Base-by-base conservation (phyloP, 2,329 filamentous ascomycete genomes). In the Dactylonectria estremocensis region DNA sequence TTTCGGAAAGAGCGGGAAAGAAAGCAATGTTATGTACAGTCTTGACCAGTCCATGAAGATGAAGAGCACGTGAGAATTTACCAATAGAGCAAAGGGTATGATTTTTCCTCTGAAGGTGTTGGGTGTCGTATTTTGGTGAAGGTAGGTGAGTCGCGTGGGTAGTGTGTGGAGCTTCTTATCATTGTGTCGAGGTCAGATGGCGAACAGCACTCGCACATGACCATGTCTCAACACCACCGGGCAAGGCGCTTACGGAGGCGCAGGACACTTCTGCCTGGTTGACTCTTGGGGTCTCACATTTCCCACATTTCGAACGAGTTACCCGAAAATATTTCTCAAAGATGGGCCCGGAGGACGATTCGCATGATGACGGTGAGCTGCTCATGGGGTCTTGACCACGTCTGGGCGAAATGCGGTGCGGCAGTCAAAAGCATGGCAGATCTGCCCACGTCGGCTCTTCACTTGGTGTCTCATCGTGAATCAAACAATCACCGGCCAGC, bases 1-100 rank as follows among this genome's bases (percentile, higher is more conserved):
- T 80, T 80, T 69, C 28, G 61, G 76, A 70, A 74, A 73, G 75
- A 75, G 66, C 68, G 66, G 72, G 71, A 73, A 79, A 77, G 76
- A 75, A 66, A 68, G 73, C 72, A 71, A 73, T 77, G 72, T 72
- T 72, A 72, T 78, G 76, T 78, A 74, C 68, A 75, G 64, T 73
- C 66, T 72, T 63, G 66, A 76, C 65, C 69, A 66, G 58, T 73
- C 66, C 66, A 71, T 62, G 55, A 72, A 73, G 70, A 69, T 70
- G 70, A 73, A 61, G 69, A 64, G 68, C 67, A 71, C 56, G 59
- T 68, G 68, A 63, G 56, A 74, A 63, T 68, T 55, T 66, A 61
- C 62, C 68, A 74, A 74, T 74, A 74, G 67, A 76, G 59, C 67
- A 66, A 69, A 13, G 46, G 40, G 40, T 35, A 66, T 56, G 60